phyloP scores from a whole-genome alignment of 257 asterid genomes.

The Nicotiana benthamiana region DNA sequence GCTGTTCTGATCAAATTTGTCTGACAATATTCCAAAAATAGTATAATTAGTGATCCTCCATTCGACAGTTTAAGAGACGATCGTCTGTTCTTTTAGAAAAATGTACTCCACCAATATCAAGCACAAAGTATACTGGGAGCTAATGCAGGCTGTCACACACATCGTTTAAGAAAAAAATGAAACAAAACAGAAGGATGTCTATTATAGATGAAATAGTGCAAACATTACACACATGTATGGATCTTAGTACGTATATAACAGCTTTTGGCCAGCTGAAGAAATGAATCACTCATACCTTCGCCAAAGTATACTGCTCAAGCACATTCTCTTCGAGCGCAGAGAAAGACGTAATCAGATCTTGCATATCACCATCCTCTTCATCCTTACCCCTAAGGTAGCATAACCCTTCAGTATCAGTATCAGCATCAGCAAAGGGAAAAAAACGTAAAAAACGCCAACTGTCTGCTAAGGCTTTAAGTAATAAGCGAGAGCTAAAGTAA shows the following conservation, averaged over 20 bases:
- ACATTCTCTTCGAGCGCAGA: conserved; percentile 89
- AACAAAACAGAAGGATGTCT: neutral
- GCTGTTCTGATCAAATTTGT: conserved; percentile 80
- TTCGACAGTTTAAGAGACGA: neutral
- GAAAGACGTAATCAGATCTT: conserved; percentile 67
- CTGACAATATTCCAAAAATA: conserved; percentile 27
- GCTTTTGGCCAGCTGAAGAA: neutral
- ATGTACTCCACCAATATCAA: neutral
- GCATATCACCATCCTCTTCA: conserved; percentile 70
- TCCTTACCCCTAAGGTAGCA: conserved; percentile 46
- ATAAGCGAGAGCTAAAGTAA: neutral
- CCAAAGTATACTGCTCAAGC: conserved; percentile 78
- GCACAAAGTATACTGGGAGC: neutral
- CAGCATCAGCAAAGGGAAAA: conserved; percentile 9
- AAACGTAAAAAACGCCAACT: neutral
- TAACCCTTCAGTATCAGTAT: neutral
- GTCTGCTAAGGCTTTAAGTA: neutral
- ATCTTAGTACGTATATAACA: neutral
- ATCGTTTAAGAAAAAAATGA: no score
- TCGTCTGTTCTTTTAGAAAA: neutral
- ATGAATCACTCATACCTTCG: conserved; percentile 50
- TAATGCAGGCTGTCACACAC: neutral
- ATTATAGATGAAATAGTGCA: neutral
- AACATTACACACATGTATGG: neutral
- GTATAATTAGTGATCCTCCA: conserved; percentile 6